Conservation (phyloP, 2,329 filamentous ascomycete genomes). For the Davidsoniella eucalypti region DNA sequence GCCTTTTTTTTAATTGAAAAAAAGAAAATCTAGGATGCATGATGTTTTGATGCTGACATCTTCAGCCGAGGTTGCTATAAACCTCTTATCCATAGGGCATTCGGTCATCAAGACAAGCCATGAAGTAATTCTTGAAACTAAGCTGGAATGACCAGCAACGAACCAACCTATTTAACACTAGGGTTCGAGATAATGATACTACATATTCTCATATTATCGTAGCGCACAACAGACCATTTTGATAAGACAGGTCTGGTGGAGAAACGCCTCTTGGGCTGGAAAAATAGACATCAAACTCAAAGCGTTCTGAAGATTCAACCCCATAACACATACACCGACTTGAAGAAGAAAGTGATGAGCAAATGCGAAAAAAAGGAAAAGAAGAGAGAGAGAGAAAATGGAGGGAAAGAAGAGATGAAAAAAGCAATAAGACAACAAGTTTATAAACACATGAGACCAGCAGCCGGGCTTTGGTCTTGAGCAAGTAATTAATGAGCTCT, state of each 20-base stretch:
- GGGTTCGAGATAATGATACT: background rate
- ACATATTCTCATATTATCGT: background rate
- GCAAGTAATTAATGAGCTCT: background rate
- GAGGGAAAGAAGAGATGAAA: background rate
- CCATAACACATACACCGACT: slow-evolving; percentile 7
- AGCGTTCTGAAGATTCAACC: slow-evolving; percentile 3
- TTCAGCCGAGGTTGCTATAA: no score
- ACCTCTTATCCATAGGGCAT: no score
- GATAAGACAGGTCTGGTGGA: background rate
- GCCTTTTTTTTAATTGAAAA: background rate
- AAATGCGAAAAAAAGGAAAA: background rate
- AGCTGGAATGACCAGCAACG: background rate
- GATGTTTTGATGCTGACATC: background rate
- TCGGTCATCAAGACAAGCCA: no score
- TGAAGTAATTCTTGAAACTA: no score
- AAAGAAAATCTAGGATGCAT: background rate
- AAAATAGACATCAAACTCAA: slow-evolving; percentile 4
- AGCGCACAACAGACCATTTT: background rate
- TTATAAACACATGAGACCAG: slow-evolving; percentile 5
- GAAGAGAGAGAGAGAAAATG: background rate
- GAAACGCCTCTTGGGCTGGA: slow-evolving; percentile 1
- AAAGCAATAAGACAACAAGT: background rate
- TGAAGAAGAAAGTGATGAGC: background rate
- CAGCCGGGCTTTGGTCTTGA: slow-evolving; percentile 2
- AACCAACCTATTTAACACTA: no score